A percentile compares a stretch with the other conserved stretches of the same genome.
Conservation (phyloP, 116 monocot species). For the Phalaenopsis hybrid region DNA sequence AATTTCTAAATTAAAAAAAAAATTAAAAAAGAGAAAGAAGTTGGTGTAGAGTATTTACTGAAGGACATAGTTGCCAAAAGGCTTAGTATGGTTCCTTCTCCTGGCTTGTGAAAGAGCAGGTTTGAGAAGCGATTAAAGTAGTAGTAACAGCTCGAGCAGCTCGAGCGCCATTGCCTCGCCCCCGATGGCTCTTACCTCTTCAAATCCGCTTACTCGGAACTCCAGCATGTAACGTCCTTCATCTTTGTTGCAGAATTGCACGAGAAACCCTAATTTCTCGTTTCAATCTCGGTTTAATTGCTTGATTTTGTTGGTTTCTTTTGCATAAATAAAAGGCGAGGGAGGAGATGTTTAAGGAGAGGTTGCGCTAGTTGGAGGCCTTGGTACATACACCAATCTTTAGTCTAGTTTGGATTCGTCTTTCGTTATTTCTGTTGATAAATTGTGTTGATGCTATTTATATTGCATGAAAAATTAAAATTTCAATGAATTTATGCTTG, state of each 20-base stretch:
- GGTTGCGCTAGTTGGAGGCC: conserved; percentile 51
- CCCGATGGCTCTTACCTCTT: too few relatives aligned
- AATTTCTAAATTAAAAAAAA: too few relatives aligned
- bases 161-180: too few relatives aligned
- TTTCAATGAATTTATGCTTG: background rate
- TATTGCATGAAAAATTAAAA: background rate
- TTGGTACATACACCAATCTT: conserved; percentile 27
- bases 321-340: conserved; percentile 33
- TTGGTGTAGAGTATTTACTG: too few relatives aligned
- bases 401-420: background rate
- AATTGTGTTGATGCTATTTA: background rate
- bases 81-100: too few relatives aligned
- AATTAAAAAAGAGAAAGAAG: too few relatives aligned
- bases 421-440: background rate
- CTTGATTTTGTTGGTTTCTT: conserved; percentile 1
- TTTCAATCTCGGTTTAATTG: conserved; percentile 6
- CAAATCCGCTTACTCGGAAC: too few relatives aligned
- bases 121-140: conserved; percentile 61
- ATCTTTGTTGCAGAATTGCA: too few relatives aligned
- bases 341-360: conserved; percentile 58
- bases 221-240: too few relatives aligned
- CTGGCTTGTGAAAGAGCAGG: conserved; percentile 46
- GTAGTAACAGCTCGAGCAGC: conserved; percentile 23
- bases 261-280: background rate
- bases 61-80: too few relatives aligned